phyloP scores from a whole-genome alignment of 306 rosid species.

The Trifolium repens region DNA sequence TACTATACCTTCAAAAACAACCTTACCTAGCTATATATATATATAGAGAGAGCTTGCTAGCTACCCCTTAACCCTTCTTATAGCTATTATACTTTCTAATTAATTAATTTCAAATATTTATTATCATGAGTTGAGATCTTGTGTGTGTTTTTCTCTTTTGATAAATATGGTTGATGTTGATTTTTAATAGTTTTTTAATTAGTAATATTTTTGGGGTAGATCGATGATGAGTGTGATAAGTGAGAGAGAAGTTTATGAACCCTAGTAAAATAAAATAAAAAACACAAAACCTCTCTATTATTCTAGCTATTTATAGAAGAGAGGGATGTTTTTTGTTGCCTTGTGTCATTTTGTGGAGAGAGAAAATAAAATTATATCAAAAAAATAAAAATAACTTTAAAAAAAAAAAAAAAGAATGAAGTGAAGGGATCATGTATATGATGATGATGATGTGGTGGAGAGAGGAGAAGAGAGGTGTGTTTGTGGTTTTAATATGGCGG shows the following conservation, averaged over 20 bases:
- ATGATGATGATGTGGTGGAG: constrained; percentile 42
- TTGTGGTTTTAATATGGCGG: constrained; percentile 59
- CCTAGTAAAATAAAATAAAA: constrained; percentile 35
- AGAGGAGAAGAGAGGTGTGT: background rate
- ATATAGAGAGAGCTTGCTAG: background rate
- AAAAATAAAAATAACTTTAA: background rate
- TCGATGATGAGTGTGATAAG: background rate
- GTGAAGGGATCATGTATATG: background rate
- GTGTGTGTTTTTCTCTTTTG: constrained; percentile 9
- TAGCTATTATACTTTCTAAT: background rate
- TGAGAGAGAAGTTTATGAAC: constrained; percentile 33
- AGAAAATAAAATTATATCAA: background rate
- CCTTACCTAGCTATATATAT: background rate
- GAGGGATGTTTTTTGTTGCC: constrained; percentile 39
- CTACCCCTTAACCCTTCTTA: background rate
- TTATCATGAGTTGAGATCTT: background rate
- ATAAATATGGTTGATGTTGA: constrained; percentile 19
- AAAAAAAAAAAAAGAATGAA: background rate
- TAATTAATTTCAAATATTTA: background rate
- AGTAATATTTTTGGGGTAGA: background rate
- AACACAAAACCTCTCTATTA: constrained; percentile 18
- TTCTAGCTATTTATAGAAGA: constrained; percentile 53
- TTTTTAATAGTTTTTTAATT: background rate
- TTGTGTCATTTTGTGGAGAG: background rate
- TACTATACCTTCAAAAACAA: background rate